Base-by-base conservation (phyloP, 805 yeast genomes). In the Pichia phayaonensis region DNA sequence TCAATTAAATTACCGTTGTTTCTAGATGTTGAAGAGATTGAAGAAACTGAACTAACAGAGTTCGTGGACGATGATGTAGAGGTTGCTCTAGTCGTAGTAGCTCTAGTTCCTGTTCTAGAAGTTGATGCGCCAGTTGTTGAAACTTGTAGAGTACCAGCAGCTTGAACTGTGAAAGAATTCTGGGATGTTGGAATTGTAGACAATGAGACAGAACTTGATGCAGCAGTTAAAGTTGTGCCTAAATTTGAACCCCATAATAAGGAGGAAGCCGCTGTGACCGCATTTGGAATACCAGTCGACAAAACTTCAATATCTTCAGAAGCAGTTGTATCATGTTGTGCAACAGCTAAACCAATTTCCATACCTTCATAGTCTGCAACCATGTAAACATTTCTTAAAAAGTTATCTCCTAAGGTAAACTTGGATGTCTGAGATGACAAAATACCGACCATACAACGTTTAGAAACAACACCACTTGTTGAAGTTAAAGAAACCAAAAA, bases 311-410 rank as follows among this genome's bases (percentile, higher is more conserved):
- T 50, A 48, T 77, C 77, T 42, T 79, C 71, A 49, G 75, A 62
- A 4, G 23, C 8, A 38, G 58, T 62, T 8, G 16, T 13, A 34
- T 29, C 34, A 29, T 50, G 47, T 18, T 42, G 42, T 15, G 60
- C 59, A 38, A 36, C 76, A 3, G 81, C 83, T 20, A 79, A 42
- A 1, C 72, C 73, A 26, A 79, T 60, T 44, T 69, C 69, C 24
- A 64, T 55, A 43, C 70, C 66, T 11, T 79, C 81, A 43, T 79
- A 61, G 61, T 81, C 84, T 48, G 72, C 81, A 45, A 79, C 83
- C 39, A 74, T 70, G 55, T 81, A 80, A 1, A 77, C 78, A 31
- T 73, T 63, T 54, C 77, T 70, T 49, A 81, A 59, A 63, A 81
- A 76, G 3, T 73, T 65, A 60, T 79, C 84, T 47, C 86, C 86